Evolutionary conservation across 495 filamentous ascomycete genomes (phyloP).

Genomic region (Talaromyces borbonicus): DNA sequence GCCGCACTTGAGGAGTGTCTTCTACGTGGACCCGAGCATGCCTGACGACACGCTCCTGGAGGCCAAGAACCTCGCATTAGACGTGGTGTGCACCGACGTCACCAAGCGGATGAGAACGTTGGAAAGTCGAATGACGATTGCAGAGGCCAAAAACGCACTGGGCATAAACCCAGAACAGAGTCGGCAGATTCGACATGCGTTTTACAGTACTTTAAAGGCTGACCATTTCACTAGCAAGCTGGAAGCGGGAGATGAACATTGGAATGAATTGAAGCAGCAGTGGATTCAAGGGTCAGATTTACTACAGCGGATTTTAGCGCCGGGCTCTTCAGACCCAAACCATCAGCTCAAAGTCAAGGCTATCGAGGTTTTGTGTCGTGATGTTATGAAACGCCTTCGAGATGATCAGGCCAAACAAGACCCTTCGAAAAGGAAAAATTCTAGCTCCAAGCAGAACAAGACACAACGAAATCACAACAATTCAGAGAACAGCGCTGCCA

Average conservation of each 20-base stretch:
- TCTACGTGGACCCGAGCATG: constrained; percentile 37
- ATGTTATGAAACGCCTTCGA: constrained; percentile 65
- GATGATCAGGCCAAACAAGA: constrained; percentile 55
- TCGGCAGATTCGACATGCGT: constrained; percentile 52
- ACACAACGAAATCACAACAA: constrained; percentile 11
- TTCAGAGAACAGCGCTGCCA: constrained; percentile 16
- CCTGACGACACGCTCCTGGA: constrained; percentile 24
- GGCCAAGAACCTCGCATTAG: constrained; percentile 56
- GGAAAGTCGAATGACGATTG: constrained; percentile 53
- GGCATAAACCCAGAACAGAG: constrained; percentile 63
- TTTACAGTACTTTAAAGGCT: constrained; percentile 55
- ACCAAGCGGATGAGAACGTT: constrained; percentile 66
- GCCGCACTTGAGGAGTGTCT: constrained; percentile 55
- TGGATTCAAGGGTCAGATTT: constrained; percentile 55
- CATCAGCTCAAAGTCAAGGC: constrained; percentile 52
- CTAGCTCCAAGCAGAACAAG: constrained; percentile 9
- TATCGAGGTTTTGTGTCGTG: constrained; percentile 57
- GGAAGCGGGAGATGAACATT: constrained; percentile 61
- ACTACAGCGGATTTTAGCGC: constrained; percentile 46
- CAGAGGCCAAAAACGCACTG: constrained; percentile 63
- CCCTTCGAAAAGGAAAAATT: constrained; percentile 38
- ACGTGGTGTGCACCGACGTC: constrained; percentile 72
- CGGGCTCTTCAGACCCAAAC: constrained; percentile 43
- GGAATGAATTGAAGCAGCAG: constrained; percentile 55
- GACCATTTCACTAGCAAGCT: constrained; percentile 67